Percentiles rank a stretch among this genome's conserved stretches.
These are phyloP conservation scores for Lasiodiplodia citricola DNA, from an alignment of 2,329 filamentous ascomycete genomes.

Conservation along the genomic window DNA sequence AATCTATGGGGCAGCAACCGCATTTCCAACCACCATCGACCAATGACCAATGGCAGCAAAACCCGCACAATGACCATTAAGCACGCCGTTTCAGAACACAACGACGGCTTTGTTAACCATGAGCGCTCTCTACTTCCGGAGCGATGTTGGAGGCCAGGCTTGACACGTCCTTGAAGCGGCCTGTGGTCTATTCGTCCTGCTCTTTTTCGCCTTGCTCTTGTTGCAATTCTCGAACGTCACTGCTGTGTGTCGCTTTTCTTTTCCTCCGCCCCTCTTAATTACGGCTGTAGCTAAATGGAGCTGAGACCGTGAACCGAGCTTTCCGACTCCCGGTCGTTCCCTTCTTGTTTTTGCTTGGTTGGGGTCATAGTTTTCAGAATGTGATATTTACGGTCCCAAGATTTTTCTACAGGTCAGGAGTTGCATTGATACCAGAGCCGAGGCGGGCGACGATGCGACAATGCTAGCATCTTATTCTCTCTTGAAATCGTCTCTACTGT, in stretches of 20 bases:
- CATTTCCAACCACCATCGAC: background rate
- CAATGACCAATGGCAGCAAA: background rate
- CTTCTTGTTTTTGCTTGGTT: background rate
- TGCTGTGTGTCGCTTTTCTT: too few relatives aligned
- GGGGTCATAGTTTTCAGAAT: background rate
- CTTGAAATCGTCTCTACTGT: background rate
- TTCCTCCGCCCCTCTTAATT: too few relatives aligned
- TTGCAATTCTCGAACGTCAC: too few relatives aligned
- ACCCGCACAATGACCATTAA: background rate
- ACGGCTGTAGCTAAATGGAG: too few relatives aligned
- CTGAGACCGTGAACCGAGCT: too few relatives aligned
- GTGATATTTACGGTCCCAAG: background rate
- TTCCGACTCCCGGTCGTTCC: background rate
- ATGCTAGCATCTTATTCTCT: background rate
- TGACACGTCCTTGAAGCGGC: too few relatives aligned
- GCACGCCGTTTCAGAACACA: background rate
- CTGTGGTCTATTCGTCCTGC: too few relatives aligned
- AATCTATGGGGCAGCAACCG: background rate
- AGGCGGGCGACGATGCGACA: background rate
- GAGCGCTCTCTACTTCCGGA: too few relatives aligned
- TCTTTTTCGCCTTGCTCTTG: too few relatives aligned
- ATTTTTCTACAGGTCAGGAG: background rate
- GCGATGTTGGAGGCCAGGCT: too few relatives aligned
- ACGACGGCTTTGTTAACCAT: too few relatives aligned
- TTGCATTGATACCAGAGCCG: background rate